These are phyloP conservation scores for Silene noctiflora DNA, from an alignment of 179 eudicot genomes.

Conservation along the genomic window DNA sequence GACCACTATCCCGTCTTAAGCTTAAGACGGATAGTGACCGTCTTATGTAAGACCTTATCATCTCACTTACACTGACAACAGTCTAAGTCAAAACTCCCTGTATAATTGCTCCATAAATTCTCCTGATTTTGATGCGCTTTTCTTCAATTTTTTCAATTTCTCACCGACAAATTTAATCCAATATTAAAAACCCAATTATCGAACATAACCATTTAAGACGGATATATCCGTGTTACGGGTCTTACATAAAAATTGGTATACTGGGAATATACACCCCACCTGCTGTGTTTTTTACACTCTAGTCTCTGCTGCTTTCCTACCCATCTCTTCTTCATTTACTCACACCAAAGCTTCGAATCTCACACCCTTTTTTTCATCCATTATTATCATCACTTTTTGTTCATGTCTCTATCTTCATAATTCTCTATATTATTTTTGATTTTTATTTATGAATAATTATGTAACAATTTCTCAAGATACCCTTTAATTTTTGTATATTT, in stretches of 20 bases:
- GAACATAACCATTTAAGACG: too few relatives aligned
- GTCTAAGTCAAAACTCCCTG: neutral
- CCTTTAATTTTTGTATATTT: neutral
- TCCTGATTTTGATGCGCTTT: constrained; percentile 27
- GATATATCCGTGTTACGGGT: too few relatives aligned
- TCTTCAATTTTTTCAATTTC: neutral
- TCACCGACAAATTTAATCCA: constrained; percentile 14
- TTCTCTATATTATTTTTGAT: too few relatives aligned
- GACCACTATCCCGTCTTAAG: too few relatives aligned
- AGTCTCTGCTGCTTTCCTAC: constrained; percentile 18
- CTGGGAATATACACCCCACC: too few relatives aligned
- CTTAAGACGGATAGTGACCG: too few relatives aligned
- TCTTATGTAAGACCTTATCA: too few relatives aligned
- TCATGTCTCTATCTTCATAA: constrained; percentile 18
- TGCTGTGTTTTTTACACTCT: neutral
- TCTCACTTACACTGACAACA: neutral
- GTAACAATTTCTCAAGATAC: constrained; percentile 19
- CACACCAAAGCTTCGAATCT: constrained; percentile 51
- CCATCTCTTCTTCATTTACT: constrained; percentile 21
- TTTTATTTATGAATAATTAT: too few relatives aligned
- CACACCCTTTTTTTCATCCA: constrained; percentile 20
- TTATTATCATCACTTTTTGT: constrained; percentile 18
- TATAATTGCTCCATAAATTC: constrained; percentile 15
- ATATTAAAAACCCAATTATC: constrained; percentile 1
- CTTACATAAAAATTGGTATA: too few relatives aligned